Percentiles rank a stretch among this genome's conserved stretches.
Evolutionary conservation across 1,139 yeast genomes (phyloP).

Genomic region (Suhomyces ambrosiae): DNA sequence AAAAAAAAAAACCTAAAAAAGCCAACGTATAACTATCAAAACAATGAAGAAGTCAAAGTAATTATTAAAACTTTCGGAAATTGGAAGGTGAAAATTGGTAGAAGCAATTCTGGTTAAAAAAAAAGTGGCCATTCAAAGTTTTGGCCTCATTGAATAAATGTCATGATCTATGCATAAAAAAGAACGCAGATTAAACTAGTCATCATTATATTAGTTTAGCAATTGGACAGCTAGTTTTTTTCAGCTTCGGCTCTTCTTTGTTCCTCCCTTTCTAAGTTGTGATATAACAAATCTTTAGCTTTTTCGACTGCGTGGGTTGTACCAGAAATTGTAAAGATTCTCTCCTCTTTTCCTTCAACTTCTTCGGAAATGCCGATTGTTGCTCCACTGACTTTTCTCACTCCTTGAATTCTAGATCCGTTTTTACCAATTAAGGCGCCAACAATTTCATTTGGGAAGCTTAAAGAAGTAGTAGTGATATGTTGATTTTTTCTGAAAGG

Average conservation of each 20-base stretch:
- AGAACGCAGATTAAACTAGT: conserved; percentile 1
- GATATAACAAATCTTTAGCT: conserved; percentile 67
- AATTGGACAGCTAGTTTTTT: conserved; percentile 4
- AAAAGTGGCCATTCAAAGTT: neutral
- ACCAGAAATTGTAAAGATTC: conserved; percentile 77
- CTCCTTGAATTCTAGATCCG: conserved; percentile 85
- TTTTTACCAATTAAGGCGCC: conserved; percentile 90
- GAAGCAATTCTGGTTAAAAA: neutral
- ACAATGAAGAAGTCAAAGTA: conserved; percentile 4
- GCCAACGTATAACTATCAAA: conserved; percentile 9
- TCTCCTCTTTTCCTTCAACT: conserved; percentile 62
- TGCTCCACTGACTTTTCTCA: conserved; percentile 79
- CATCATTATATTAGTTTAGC: neutral
- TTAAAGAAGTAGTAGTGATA: conserved; percentile 15
- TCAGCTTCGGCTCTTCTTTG: conserved; percentile 56
- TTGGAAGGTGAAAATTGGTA: conserved; percentile 1
- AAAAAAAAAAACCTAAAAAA: conserved; percentile 4
- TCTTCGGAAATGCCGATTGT: conserved; percentile 77
- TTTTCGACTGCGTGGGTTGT: conserved; percentile 63
- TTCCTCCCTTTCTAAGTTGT: conserved; percentile 78
- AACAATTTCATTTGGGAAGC: conserved; percentile 79
- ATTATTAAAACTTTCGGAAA: conserved; percentile 5
- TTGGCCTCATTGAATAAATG: conserved; percentile 4
- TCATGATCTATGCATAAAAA: conserved; percentile 9
- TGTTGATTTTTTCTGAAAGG: conserved; percentile 13